phyloP scores from a whole-genome alignment of 2,329 filamentous ascomycete genomes.

The Colletotrichum navitas region DNA sequence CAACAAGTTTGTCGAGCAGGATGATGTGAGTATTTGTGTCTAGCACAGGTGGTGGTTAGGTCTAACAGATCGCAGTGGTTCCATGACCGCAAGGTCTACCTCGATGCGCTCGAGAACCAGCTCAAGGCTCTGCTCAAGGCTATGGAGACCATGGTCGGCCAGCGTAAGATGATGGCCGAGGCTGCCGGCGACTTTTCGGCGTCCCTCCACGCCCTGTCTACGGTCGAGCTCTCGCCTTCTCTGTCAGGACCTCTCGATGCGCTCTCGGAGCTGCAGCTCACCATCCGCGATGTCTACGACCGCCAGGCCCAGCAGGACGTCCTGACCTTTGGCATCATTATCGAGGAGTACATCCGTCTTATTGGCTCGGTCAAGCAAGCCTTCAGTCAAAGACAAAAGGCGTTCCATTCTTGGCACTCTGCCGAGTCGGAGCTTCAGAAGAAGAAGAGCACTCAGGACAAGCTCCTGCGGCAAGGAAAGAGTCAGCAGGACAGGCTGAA shows the following conservation, averaged over 20 bases:
- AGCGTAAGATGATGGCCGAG: slow-evolving; percentile 94
- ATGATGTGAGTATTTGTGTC: slow-evolving; percentile 75
- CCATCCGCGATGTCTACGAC: slow-evolving; percentile 94
- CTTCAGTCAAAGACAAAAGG: slow-evolving; percentile 92
- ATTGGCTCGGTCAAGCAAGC: slow-evolving; percentile 96
- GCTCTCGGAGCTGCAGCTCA: slow-evolving; percentile 91
- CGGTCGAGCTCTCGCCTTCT: slow-evolving; percentile 90
- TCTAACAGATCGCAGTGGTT: slow-evolving; percentile 78
- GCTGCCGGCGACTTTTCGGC: slow-evolving; percentile 93
- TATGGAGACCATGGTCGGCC: slow-evolving; percentile 91
- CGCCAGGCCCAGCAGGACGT: slow-evolving; percentile 97
- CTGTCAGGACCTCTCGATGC: slow-evolving; percentile 91
- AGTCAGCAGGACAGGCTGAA: slow-evolving; percentile 96
- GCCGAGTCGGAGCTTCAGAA: slow-evolving; percentile 93
- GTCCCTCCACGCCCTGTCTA: slow-evolving; percentile 91
- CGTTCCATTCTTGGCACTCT: slow-evolving; percentile 92
- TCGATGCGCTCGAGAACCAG: slow-evolving; percentile 93
- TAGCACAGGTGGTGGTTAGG: too few relatives aligned
- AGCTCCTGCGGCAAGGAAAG: slow-evolving; percentile 92
- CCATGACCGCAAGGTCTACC: slow-evolving; percentile 93
- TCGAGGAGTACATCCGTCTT: slow-evolving; percentile 97
- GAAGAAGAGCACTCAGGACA: slow-evolving; percentile 89
- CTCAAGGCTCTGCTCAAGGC: slow-evolving; percentile 91
- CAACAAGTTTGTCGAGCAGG: slow-evolving; percentile 96
- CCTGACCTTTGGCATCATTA: slow-evolving; percentile 94